Conservation (phyloP, 345 rosid genomes). For the Nasturtium officinale region DNA sequence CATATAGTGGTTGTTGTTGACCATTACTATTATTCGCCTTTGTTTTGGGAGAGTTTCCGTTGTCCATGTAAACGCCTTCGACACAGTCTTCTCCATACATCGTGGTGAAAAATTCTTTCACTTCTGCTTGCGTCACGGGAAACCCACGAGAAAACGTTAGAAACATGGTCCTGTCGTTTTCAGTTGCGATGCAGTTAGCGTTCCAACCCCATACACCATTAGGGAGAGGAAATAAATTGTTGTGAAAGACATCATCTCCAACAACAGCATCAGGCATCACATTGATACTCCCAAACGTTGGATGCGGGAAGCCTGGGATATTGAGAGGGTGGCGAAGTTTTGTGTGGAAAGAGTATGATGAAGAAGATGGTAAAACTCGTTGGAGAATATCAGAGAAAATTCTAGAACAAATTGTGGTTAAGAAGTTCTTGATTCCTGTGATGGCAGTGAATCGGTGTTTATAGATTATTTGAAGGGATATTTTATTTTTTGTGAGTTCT, state of each 20-base stretch:
- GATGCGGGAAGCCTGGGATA: conserved; percentile 54
- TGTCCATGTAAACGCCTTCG: conserved; percentile 28
- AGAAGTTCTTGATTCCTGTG: conserved; percentile 47
- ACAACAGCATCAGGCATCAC: not conserved
- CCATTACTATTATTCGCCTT: not conserved
- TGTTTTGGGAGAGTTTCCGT: not conserved
- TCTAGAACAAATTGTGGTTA: conserved; percentile 45
- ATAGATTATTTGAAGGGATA: conserved; percentile 36
- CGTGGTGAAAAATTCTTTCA: conserved; percentile 31
- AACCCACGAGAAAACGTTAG: conserved; percentile 55
- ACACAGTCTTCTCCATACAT: conserved; percentile 39
- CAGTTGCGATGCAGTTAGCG: conserved; percentile 22
- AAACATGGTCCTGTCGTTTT: conserved; percentile 51
- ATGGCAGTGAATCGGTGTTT: conserved; percentile 43
- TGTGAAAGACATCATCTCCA: not conserved
- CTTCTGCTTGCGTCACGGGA: conserved; percentile 49
- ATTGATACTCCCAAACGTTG: conserved; percentile 43
- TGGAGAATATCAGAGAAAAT: conserved; percentile 45
- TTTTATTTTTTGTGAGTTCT: not conserved
- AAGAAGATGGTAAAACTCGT: not conserved
- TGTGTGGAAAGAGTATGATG: not conserved
- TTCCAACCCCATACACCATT: conserved; percentile 52
- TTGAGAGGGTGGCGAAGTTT: conserved; percentile 9
- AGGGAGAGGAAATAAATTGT: not conserved
- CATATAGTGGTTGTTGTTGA: conserved; percentile 30